Conservation (phyloP, 108 stramenopile species). For the Skeletonema menzelii region DNA sequence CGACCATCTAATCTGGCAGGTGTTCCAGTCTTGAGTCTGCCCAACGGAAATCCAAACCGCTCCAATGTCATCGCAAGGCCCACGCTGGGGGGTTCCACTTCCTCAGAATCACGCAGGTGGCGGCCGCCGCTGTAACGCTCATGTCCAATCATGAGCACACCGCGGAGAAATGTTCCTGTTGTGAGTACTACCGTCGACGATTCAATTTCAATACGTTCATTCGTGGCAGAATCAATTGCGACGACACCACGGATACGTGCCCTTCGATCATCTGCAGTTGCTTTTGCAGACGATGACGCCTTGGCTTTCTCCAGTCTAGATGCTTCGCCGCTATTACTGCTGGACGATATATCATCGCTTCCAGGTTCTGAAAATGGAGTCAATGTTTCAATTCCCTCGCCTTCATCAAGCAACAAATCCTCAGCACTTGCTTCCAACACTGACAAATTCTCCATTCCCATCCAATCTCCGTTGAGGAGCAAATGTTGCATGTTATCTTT, state of each 20-base stretch:
- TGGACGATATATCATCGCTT: conserved; percentile 38
- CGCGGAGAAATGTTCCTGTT: conserved; percentile 97
- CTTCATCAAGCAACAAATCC: conserved; percentile 90
- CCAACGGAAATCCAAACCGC: conserved; percentile 85
- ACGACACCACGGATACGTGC: conserved; percentile 83
- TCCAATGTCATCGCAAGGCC: conserved; percentile 92
- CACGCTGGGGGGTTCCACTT: conserved; percentile 92
- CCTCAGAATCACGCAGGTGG: conserved; percentile 90
- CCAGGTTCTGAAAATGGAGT: conserved; percentile 49
- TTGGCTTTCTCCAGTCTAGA: conserved; percentile 34
- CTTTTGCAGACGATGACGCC: conserved; percentile 29
- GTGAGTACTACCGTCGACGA: conserved; percentile 89
- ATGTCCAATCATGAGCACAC: conserved; percentile 83
- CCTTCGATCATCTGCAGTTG: conserved; percentile 39
- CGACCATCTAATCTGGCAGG: conserved; percentile 92
- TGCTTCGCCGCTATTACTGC: conserved; percentile 13
- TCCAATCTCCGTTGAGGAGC: conserved; percentile 26
- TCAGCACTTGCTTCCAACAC: conserved; percentile 90
- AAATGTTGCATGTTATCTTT: conserved; percentile 82
- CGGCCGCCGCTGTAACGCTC: conserved; percentile 92
- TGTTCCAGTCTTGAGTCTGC: conserved; percentile 96
- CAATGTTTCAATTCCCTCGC: conserved; percentile 47
- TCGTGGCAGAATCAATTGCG: conserved; percentile 58
- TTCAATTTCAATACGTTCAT: conserved; percentile 60
- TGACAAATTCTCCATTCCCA: conserved; percentile 71